These are phyloP conservation scores for Globisporangium cylindrosporum DNA, from an alignment of 352 stramenopile genomes.

Conservation along the genomic window DNA sequence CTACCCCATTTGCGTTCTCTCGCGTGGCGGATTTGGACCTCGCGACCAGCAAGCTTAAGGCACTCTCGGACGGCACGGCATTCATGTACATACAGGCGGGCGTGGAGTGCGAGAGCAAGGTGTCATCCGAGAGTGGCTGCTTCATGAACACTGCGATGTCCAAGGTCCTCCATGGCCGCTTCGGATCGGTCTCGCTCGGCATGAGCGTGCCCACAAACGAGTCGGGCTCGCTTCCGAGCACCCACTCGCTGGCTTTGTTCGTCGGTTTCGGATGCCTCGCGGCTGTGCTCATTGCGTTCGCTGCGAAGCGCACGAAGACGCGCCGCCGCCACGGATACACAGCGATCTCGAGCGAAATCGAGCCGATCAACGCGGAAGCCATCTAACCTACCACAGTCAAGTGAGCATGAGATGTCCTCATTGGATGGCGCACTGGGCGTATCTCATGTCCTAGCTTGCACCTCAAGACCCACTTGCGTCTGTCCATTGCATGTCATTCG, in stretches of 20 bases:
- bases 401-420: background rate
- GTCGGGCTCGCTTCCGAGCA: background rate
- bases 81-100: slow-evolving; percentile 10
- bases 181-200: slow-evolving; percentile 4
- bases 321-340: slow-evolving; percentile 9
- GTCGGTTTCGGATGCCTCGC: background rate
- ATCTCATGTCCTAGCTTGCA: background rate
- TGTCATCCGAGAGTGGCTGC: slow-evolving; percentile 1
- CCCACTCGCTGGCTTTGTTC: background rate
- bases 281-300: background rate
- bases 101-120: slow-evolving; percentile 4
- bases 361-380: slow-evolving; percentile 4
- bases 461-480: background rate
- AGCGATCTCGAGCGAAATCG: slow-evolving; percentile 8
- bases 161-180: slow-evolving; percentile 7
- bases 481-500: background rate
- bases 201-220: background rate
- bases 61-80: background rate
- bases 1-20: background rate
- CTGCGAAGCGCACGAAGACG: slow-evolving; percentile 6
- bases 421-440: background rate
- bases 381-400: background rate
- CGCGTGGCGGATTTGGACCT: background rate
- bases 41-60: background rate
- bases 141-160: slow-evolving; percentile 13